Conservation (phyloP, 306 rosid species). For the Acacia melanoxylon region DNA sequence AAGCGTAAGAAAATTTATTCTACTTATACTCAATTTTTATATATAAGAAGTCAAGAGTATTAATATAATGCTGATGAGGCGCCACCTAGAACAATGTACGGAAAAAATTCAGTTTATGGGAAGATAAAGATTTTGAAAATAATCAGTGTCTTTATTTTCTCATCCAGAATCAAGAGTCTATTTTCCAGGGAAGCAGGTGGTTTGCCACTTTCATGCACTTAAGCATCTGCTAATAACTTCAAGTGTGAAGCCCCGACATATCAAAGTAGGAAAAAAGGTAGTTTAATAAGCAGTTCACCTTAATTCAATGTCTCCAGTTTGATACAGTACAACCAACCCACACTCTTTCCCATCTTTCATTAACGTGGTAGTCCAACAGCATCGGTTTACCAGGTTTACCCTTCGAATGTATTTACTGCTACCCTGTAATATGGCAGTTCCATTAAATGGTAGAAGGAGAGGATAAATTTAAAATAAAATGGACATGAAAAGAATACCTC, state of each 20-base stretch:
- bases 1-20: background rate
- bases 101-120: conserved; percentile 13
- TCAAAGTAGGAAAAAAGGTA: conserved; percentile 21
- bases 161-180: background rate
- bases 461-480: conserved; percentile 29
- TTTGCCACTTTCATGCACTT: conserved; percentile 6
- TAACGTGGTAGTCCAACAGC: conserved; percentile 74
- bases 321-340: conserved; percentile 64
- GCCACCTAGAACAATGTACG: background rate
- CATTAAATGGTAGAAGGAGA: conserved; percentile 33
- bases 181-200: background rate
- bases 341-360: conserved; percentile 64
- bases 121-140: background rate
- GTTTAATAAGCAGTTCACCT: conserved; percentile 55
- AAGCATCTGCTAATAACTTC: background rate
- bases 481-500: conserved; percentile 52
- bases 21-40: background rate
- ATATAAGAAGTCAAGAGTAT: background rate
- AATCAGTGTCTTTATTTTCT: background rate
- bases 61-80: background rate
- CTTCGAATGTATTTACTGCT: conserved; percentile 48
- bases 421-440: conserved; percentile 52
- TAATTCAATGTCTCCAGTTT: conserved; percentile 74
- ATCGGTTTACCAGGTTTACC: conserved; percentile 60
- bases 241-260: background rate